Conservation (phyloP, 2,329 filamentous ascomycete genomes). For the Botrytis elliptica region DNA sequence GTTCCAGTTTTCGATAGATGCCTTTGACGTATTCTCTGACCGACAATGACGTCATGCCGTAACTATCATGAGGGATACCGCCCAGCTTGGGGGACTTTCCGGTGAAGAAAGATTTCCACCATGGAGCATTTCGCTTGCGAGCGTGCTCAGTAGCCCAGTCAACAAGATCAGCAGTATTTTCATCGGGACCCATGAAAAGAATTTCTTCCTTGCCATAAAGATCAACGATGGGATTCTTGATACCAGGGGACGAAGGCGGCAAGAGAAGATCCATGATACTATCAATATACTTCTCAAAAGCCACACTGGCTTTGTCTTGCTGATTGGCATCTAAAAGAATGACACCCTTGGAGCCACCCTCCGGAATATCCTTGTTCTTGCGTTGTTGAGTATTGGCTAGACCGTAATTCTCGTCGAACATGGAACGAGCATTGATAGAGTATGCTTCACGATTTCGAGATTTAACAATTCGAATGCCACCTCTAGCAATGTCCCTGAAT, state of each 20-base stretch:
- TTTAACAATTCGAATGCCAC: slow-evolving; percentile 98
- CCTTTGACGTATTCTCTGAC: slow-evolving; percentile 95
- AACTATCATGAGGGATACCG: slow-evolving; percentile 92
- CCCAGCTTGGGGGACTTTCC: slow-evolving; percentile 95
- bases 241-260: slow-evolving; percentile 85
- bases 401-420: slow-evolving; percentile 99
- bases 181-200: slow-evolving; percentile 96
- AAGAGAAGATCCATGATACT: slow-evolving; percentile 94
- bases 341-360: slow-evolving; percentile 97
- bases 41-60: slow-evolving; percentile 97
- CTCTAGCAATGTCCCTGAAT: slow-evolving; percentile 94
- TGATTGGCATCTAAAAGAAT: slow-evolving; percentile 91
- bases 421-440: slow-evolving; percentile 88
- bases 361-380: slow-evolving; percentile 99
- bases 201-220: slow-evolving; percentile 94
- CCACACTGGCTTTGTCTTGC: slow-evolving; percentile 87
- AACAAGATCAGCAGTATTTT: slow-evolving; percentile 96
- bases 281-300: slow-evolving; percentile 99
- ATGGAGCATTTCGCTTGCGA: slow-evolving; percentile 79
- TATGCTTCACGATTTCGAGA: slow-evolving; percentile 95
- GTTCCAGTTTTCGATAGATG: slow-evolving; percentile 92
- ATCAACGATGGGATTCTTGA: slow-evolving; percentile 98
- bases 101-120: slow-evolving; percentile 99
- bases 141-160: slow-evolving; percentile 99
- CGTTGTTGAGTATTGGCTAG: slow-evolving; percentile 97